Evolutionary conservation across 1,139 yeast genomes (phyloP), one percentile per base, ranked within the genome.

Genomic region (Zygosaccharomyces sapae): DNA sequence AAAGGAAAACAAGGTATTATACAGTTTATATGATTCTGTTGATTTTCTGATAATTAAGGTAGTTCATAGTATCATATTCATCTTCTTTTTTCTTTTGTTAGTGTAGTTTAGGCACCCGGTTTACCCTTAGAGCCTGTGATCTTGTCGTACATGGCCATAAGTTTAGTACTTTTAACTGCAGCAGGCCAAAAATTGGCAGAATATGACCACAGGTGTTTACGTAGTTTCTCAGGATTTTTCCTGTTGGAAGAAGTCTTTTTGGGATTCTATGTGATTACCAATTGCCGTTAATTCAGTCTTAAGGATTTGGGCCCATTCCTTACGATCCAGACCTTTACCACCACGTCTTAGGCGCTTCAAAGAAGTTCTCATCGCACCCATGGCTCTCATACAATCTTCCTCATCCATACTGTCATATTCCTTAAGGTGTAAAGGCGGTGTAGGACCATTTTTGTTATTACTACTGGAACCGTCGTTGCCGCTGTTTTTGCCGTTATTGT

Each of bases 111-210:
- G 24, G 16, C 24, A 16, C 8, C 31, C n/a, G 9, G 22, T 19
- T 37, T 37, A 5, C 12, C 37, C 38, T 24, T 13, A 33, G 46
- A 39, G 33, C 46, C 43, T 6, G 52, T 77, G 52, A 81, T 69
- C 67, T 86, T 83, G 60, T 77, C 77, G 67, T 90, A 92, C 96
- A 92, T 92, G 44, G 81, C 85, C 66, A 79, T 79, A 57, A 92
- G 81, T 69, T 86, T 86, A 41, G 76, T 72, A 50, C 95, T 85
- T 35, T 87, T 81, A n/a, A 85, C 97, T 54, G 81, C 80, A 2
- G 83, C 87, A 1, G 98, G 98, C 98, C 98, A 92, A 66, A 85
- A 92, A 51, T 80, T 78, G 33, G 94, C 78, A 6, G 97, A 95
- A 67, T 85, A 87, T 20, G 87, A 79, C 98, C 98, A 92, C 51